Conservation (phyloP, 164 flowering plant genomes). For the Macadamia tetraphylla region DNA sequence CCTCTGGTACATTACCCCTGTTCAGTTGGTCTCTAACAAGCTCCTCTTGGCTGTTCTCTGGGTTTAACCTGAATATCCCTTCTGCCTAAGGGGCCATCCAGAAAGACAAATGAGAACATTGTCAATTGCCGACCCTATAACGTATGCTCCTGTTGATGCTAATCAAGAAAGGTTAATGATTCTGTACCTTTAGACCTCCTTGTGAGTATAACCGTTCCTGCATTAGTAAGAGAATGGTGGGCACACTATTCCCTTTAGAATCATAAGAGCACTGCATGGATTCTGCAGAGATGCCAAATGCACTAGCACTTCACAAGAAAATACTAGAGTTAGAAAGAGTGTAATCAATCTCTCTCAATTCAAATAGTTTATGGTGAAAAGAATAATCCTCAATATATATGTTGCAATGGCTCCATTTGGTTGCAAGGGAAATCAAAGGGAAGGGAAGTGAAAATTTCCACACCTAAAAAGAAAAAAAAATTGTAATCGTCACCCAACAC, state of each 20-base stretch:
- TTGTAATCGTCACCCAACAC: no score
- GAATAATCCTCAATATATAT: not conserved
- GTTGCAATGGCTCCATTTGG: no score
- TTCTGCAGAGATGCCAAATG: conserved; percentile 89
- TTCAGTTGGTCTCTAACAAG: conserved; percentile 83
- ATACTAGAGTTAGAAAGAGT: not conserved
- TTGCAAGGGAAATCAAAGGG: no score
- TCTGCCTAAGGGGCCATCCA: conserved; percentile 56
- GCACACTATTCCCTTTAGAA: conserved; percentile 81
- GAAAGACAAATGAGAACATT: conserved; percentile 1
- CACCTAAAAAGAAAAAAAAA: not conserved
- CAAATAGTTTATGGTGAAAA: no score
- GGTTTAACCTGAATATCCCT: conserved; percentile 92
- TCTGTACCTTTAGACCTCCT: conserved; percentile 75
- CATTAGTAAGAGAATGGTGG: conserved; percentile 83
- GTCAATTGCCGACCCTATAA: not conserved
- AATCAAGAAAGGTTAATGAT: not conserved
- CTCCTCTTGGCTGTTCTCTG: conserved; percentile 92
- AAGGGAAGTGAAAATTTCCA: no score
- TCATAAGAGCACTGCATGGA: conserved; percentile 94
- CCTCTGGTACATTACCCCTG: conserved; percentile 75
- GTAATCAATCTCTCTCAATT: not conserved
- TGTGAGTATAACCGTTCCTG: conserved; percentile 81
- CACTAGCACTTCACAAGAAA: conserved; percentile 60
- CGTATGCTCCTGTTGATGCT: not conserved